phyloP scores from a whole-genome alignment of 495 filamentous ascomycete species.

The Friedmanniomyces simplex region DNA sequence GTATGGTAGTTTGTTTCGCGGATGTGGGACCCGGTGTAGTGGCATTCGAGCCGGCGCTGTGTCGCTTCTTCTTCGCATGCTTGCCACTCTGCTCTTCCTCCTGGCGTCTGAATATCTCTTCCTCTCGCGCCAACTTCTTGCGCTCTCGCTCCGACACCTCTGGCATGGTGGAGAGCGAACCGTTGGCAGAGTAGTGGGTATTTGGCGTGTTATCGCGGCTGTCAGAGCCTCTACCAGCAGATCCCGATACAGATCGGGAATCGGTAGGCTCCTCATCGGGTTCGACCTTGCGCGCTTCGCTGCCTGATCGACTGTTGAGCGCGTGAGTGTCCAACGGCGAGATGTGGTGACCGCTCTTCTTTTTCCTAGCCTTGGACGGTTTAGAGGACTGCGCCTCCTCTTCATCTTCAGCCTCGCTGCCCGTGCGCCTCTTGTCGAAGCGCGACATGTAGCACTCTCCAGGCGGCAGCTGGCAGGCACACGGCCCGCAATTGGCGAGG shows the following conservation, averaged over 20 bases:
- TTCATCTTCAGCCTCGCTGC: background rate
- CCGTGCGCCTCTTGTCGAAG: constrained; percentile 45
- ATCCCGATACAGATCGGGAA: constrained; percentile 61
- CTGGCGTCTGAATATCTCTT: constrained; percentile 61
- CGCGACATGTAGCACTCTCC: constrained; percentile 56
- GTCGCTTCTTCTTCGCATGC: constrained; percentile 46
- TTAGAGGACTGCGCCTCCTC: constrained; percentile 40
- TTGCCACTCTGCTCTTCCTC: constrained; percentile 44
- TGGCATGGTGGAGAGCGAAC: constrained; percentile 36
- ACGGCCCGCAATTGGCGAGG: constrained; percentile 77
- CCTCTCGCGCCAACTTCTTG: constrained; percentile 73
- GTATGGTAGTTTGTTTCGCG: constrained; percentile 11
- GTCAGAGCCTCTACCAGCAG: constrained; percentile 35
- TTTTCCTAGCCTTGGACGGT: constrained; percentile 36
- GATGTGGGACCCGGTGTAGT: constrained; percentile 29
- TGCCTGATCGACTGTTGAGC: constrained; percentile 69
- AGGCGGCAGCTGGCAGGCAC: constrained; percentile 59
- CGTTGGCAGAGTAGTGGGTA: constrained; percentile 37
- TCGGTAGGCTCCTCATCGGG: constrained; percentile 47
- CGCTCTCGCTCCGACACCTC: constrained; percentile 79
- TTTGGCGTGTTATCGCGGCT: constrained; percentile 77
- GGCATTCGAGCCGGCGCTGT: constrained; percentile 43
- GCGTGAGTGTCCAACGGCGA: constrained; percentile 61
- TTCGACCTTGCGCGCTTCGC: constrained; percentile 44
- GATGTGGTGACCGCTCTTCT: constrained; percentile 49